A percentile compares a stretch with the other conserved stretches of the same genome.
Conservation (phyloP, 306 rosid species). For the Glycine latifolia region DNA sequence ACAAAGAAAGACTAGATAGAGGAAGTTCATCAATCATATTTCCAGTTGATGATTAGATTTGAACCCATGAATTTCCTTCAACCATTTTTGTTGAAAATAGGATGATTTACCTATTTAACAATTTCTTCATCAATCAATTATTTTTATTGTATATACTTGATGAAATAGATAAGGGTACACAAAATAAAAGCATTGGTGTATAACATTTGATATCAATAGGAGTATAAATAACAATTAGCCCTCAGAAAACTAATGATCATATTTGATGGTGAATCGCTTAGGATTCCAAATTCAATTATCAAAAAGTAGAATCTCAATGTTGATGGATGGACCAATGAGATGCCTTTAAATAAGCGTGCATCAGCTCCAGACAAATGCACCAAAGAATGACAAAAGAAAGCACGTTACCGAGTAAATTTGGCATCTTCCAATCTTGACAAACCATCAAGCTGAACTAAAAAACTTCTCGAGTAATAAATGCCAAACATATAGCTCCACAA, state of each 20-base stretch:
- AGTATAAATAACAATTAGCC: slow-evolving; percentile 1
- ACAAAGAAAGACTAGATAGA: slow-evolving; percentile 20
- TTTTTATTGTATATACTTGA: neutral
- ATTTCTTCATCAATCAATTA: slow-evolving; percentile 7
- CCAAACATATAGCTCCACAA: no score
- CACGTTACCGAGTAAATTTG: no score
- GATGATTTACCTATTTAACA: slow-evolving; percentile 32
- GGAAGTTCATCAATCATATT: slow-evolving; percentile 7
- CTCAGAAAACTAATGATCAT: neutral
- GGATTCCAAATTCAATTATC: neutral
- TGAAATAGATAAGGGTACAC: neutral
- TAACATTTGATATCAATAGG: slow-evolving; percentile 14
- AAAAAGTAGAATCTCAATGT: neutral
- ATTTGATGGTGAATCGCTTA: neutral
- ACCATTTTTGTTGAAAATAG: slow-evolving; percentile 10
- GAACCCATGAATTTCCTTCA: slow-evolving; percentile 33
- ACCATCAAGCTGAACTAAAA: no score
- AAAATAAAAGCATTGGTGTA: neutral
- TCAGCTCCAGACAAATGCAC: no score
- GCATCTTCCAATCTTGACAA: no score
- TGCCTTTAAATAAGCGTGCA: no score
- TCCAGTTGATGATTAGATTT: slow-evolving; percentile 19
- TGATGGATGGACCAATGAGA: slow-evolving; percentile 10
- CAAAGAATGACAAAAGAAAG: no score
- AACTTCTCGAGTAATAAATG: no score